Evolutionary conservation across 169 alveolate genomes (phyloP), one percentile per base, ranked within the genome.

Genomic region (Eimeria sp.): DNA sequence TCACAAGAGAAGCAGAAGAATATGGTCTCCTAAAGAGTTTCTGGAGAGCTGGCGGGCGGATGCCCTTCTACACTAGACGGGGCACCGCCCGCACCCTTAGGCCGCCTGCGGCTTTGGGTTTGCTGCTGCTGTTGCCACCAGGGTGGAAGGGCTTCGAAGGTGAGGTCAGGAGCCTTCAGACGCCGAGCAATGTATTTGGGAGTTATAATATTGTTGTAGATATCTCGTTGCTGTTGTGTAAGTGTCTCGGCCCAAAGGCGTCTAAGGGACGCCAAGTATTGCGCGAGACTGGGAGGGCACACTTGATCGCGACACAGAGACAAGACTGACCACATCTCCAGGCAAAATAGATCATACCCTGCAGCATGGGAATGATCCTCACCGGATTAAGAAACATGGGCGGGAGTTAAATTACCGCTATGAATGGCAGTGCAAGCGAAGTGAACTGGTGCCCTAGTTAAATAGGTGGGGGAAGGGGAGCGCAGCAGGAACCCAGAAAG

Each of bases 291-390:
- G 7, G 96, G 80, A 11, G 96, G 89, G 54, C 94, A 49, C 27
- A 65, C 94, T 75, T 83, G 96, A n/a, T 94, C 96, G 43, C 96
- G 94, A 51, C 96, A 94, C 51, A 94, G 90, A 45, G 91, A 78
- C 40, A 88, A 78, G 47, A 90, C 96, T 7, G 84, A 58, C 96
- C 96, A 94, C 96, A 94, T 94, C 63, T 94, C 96, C 82, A 94
- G 83, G 70, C 89, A 73, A 70, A 94, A 94, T 25, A 94, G 34
- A 47, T 94, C 96, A 75, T 67, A 89, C 43, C 95, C 95, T 87
- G 93, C 82, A 83, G 83, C 67, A 40, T 72, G 34, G 45, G 25
- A 73, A 73, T 14, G 34, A 18, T 57, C 51, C 18, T 5, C 51
- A 73, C 54, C 6, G 30, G 57, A 27, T 7, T n/a, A 47, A 40